A percentile compares a stretch with the other conserved stretches of the same genome.
These are phyloP conservation scores for Vaccinium darrowii DNA, from an alignment of 148 eudicot genomes.

Conservation along the genomic window DNA sequence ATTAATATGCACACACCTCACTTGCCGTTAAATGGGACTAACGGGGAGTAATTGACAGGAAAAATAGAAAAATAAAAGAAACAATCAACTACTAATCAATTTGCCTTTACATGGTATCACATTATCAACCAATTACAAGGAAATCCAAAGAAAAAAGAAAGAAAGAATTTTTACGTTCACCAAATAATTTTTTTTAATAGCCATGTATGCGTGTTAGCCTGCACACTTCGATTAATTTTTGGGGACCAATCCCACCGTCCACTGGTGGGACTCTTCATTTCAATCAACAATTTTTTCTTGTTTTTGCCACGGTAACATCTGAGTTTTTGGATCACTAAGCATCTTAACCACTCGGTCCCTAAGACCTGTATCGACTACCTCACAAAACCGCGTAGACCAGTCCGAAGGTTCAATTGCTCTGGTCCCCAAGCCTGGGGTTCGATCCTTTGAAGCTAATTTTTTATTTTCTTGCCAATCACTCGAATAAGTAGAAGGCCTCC, in stretches of 20 bases:
- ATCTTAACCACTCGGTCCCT: slow-evolving; percentile 24
- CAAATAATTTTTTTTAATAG: neutral
- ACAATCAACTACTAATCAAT: neutral
- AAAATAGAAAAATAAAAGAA: neutral
- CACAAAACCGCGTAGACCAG: slow-evolving; percentile 51
- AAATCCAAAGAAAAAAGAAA: neutral
- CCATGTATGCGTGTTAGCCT: no score
- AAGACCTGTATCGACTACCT: slow-evolving; percentile 38
- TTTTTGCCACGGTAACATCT: slow-evolving; percentile 42
- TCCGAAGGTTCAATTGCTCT: slow-evolving; percentile 41
- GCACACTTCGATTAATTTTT: no score
- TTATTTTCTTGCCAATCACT: slow-evolving; percentile 39
- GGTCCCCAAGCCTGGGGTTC: slow-evolving; percentile 62
- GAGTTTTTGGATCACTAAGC: slow-evolving; percentile 24
- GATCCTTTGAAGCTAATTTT: slow-evolving; percentile 47
- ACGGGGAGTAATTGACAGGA: no score
- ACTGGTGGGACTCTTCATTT: no score
- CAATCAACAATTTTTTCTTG: neutral
- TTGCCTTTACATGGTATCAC: neutral
- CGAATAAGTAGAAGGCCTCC: slow-evolving; percentile 45
- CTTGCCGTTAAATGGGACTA: no score
- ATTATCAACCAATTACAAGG: neutral
- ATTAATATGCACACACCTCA: no score
- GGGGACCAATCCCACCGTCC: no score
- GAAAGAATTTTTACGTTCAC: neutral